Evolutionary conservation across 768 basidiomycete species (phyloP), one percentile per base, ranked within the genome.

Genomic region (Lentinula detonsa): DNA sequence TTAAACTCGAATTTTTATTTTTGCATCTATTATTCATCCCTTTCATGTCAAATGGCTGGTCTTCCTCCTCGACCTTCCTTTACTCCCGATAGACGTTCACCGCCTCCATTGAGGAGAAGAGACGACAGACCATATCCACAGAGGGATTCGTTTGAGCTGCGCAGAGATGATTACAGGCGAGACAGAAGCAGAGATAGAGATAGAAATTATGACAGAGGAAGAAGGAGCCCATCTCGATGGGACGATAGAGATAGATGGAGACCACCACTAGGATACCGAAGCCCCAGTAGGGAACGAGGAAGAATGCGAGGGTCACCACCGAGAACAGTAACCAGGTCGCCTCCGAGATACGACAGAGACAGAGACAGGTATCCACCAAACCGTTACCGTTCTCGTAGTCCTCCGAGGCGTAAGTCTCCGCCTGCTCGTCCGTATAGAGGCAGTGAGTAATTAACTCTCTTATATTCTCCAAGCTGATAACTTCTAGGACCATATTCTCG

Each of bases 21-120:
- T 35, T 57, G 4, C 28, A 28, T 28, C 28, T 28, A 28, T 53
- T 33, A 13, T 18, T 40, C 16, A 23, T 40, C 45, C 3, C 18
- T 52, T 28, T 13, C 53, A 54, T 28, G n/a, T 18, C 18, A 34
- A 54, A 56, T 58, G 56, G 56, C 48, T 21, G 57, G 50, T 21
- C 56, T 61, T 33, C 59, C 59, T 53, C 50, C 59, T 21, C n/a
- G 51, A 45, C 59, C 59, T 21, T 9, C 53, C 35, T 21, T 54
- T 3, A 34, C 53, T 54, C 53, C 34, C 4, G 53, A 54, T n/a
- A 50, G 46, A 31, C 49, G 35, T 5, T 40, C 59, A 39, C 31
- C 51, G 10, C 52, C 52, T 23, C 50, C 21, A 16, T 33, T 18
- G 28, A 37, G 42, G 31, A 35, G 49, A 42, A 51, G 59, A 61